Evolutionary conservation across 768 basidiomycete species (phyloP), one percentile per base, ranked within the genome.

Genomic region (Agaricus subrufescens): DNA sequence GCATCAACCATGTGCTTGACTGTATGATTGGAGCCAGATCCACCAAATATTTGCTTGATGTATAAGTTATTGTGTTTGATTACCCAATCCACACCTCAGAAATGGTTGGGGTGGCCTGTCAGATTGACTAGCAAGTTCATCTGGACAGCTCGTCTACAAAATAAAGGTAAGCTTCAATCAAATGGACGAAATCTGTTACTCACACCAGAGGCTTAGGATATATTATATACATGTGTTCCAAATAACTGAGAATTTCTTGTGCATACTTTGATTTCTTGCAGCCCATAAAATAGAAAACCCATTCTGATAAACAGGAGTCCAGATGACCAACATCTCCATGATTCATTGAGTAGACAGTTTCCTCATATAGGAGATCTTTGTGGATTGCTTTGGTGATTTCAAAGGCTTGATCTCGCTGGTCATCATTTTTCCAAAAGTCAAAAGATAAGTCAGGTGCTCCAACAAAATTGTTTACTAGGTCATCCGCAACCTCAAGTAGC

Each of bases 51-150:
- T 9, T 31, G 31, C 10, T 46, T 46, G 19, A 27, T 46, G 19
- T 46, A 65, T 75, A 46, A 23, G 27, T 46, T 46, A 46, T 46
- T 46, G 4, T 27, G 23, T 23, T 46, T 23, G 3, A 46, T 27
- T 4, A 46, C 10, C 45, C 45, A 46, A 10, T 46, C 45, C 2
- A 46, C 10, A 8, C 45, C 45, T n/a, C 25, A 23, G 25, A 46
- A 46, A 23, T 27, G 10, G 10, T 26, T 5, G 15, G 2, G 2
- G 10, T 23, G 23, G 25, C 45, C 45, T 9, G 45, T 46, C 2
- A 23, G 45, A 23, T 46, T 46, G 10, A 23, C 23, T 15, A 46
- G 45, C 11, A 10, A 46, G 25, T 46, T 46, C 45, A 46, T 46
- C 25, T 23, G 45, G 19, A 46, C 25, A 2, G 27, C 27, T 2